A percentile compares a stretch with the other conserved stretches of the same genome.
These are phyloP conservation scores for Chlorella variabilis DNA, from an alignment of 163 green algal species.

Conservation along the genomic window DNA sequence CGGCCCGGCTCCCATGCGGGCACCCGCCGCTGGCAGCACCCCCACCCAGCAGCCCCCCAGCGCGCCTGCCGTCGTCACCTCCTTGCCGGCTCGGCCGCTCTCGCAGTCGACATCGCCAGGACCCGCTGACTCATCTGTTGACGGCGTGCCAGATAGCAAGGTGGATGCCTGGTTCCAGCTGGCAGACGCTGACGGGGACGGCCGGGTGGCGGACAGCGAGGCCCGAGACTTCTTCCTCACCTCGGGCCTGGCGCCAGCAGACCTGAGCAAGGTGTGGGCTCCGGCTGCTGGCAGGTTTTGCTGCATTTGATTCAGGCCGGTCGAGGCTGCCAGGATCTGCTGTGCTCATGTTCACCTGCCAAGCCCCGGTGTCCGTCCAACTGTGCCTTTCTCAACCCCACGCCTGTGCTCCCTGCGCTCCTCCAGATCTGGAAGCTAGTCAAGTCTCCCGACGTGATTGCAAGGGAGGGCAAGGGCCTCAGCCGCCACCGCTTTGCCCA, in stretches of 20 bases:
- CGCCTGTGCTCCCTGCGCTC: too few species aligned
- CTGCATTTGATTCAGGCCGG: too few species aligned
- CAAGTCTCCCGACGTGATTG: conserved; percentile 40
- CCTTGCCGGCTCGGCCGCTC: neutral
- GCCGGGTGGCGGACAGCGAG: conserved; percentile 52
- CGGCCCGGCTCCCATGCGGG: conserved; percentile 12
- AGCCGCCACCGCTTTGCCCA: conserved; percentile 53
- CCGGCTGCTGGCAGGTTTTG: too few species aligned
- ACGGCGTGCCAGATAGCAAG: conserved; percentile 30
- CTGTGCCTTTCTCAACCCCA: too few species aligned
- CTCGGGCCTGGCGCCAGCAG: conserved; percentile 46
- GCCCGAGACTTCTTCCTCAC: conserved; percentile 61
- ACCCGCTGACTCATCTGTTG: neutral
- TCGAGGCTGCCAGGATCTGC: too few species aligned
- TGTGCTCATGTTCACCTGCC: too few species aligned
- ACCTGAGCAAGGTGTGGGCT: conserved; percentile 49
- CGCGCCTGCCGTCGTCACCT: neutral
- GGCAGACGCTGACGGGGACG: conserved; percentile 49
- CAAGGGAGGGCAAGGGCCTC: conserved; percentile 51
- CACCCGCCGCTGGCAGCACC: neutral
- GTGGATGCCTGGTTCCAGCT: conserved; percentile 40
- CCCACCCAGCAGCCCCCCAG: neutral
- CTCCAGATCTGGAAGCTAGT: conserved; percentile 56
- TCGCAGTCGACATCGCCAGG: neutral
- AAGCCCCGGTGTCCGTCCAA: too few species aligned